These are phyloP conservation scores for Pichia californica DNA, from an alignment of 805 yeast species.

Conservation along the genomic window DNA sequence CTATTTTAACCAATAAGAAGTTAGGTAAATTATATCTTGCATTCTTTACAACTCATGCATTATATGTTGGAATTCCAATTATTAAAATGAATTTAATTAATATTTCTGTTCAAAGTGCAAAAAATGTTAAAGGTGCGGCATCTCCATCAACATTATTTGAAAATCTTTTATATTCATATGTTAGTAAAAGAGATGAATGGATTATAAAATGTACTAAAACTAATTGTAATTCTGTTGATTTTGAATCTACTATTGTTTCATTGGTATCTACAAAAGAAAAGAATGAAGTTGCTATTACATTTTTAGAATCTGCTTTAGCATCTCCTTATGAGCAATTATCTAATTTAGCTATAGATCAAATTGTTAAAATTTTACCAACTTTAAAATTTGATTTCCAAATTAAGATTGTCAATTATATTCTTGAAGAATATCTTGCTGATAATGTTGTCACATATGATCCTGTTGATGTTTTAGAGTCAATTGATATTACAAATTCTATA, in stretches of 20 bases:
- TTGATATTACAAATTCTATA: conserved; percentile 48
- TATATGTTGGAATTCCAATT: conserved; percentile 41
- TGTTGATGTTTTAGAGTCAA: conserved; percentile 44
- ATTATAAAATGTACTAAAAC: conserved; percentile 36
- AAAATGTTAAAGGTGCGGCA: conserved; percentile 35
- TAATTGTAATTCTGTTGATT: conserved; percentile 43
- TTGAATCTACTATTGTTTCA: conserved; percentile 55
- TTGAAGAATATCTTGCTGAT: conserved; percentile 41
- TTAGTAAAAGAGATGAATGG: conserved; percentile 42
- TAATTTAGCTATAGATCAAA: conserved; percentile 42
- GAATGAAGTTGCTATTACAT: conserved; percentile 48
- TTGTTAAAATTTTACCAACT: conserved; percentile 48
- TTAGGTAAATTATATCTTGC: conserved; percentile 52
- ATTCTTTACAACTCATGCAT: conserved; percentile 66
- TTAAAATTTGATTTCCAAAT: conserved; percentile 55
- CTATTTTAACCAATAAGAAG: conserved; percentile 42
- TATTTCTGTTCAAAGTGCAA: conserved; percentile 36
- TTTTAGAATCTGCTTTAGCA: conserved; percentile 49
- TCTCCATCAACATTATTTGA: conserved; percentile 43
- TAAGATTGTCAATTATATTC: conserved; percentile 49
- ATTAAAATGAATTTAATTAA: conserved; percentile 48
- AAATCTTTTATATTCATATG: conserved; percentile 39
- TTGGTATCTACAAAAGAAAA: conserved; percentile 59
- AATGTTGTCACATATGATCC: conserved; percentile 44
- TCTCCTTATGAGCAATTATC: conserved; percentile 39